Base-by-base conservation (phyloP, 2,329 filamentous ascomycete genomes). In the Aureobasidium sp. region DNA sequence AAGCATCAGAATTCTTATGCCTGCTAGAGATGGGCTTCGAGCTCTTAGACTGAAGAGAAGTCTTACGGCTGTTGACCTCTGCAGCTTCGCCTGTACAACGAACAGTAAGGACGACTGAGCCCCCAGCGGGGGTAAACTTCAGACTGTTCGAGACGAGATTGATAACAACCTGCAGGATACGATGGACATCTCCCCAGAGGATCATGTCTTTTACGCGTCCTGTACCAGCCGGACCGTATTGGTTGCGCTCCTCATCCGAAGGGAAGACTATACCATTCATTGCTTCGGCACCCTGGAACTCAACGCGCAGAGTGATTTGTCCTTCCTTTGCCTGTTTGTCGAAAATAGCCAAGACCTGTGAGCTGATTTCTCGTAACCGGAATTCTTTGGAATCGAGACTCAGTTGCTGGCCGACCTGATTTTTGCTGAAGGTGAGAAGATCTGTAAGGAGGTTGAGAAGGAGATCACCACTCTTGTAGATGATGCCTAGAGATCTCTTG, bases 111-210 rank as follows among this genome's bases (percentile, higher is more conserved):
- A 85, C 81, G 3, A 97, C 89, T 34, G 80, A 86, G 8, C 91
- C 91, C 1, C 86, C 86, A 7, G 84, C 74, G 0, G 90, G 89
- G 0, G 92, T 96, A 69, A 97, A 96, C 71, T 97, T 97, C 47
- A 96, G 77, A 72, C 88, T 90, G 76, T 97, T 97, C 73, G 89
- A 92, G 50, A 96, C 90, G 36, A 97, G 79, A 70, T 96, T 96
- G 77, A 95, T 96, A 50, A 96, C 84, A n/a, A 96, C 89, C 72
- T 96, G 92, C 30, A 96, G 76, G 42, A 96, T 94, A 48, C 92
- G 82, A 69, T 96, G 91, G 66, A 94, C 89, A 68, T 97, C 92
- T n/a, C 92, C 92, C 85, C 90, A 94, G 1, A 97, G 78, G 55
- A 89, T 86, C 86, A 95, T 92, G 65, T 96, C 90, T 70, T 89